Evolutionary conservation across 2,329 filamentous ascomycete genomes (phyloP), one percentile per base, ranked within the genome.

Genomic region (Metarhizium robertsii): DNA sequence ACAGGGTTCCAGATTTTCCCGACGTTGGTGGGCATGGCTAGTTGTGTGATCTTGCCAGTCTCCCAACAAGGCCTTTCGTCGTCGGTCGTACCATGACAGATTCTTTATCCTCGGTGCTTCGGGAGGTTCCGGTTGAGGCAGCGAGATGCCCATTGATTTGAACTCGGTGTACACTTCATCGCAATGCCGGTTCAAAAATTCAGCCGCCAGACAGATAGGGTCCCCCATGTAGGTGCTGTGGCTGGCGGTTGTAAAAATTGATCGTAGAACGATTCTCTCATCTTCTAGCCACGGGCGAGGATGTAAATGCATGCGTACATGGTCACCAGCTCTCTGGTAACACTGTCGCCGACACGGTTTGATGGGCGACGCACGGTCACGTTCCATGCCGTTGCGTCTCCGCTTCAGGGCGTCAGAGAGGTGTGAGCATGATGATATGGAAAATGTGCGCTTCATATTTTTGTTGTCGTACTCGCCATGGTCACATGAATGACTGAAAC

Each of bases 1-100:
- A 63, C 88, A 92, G 3, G 86, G 84, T 55, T 84, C 80, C 52
- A 81, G 79, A 2, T 80, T 73, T 38, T 80, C 78, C 42, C 82
- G 77, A 16, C 77, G 71, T 49, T 83, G 76, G 59, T 82, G 79
- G 53, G 80, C 73, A 59, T 82, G 77, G 3, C 77, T 79, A 50
- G 73, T 70, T 11, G 79, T 83, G 47, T 79, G 74, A 3, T 79
- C 77, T 64, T 79, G 72, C 77, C 79, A 81, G 64, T 83, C 77
- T 13, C 76, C 75, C 48, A 76, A 66, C 6, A 82, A 72, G 58
- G 75, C 69, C 63, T 83, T 83, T 61, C 73, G 79, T 53, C 74
- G 73, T 14, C 80, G 78, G 62, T 84, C 80, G 59, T 81, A 82
- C 79, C 79, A 81, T 5, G 73, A 68, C 3, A 81, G 64, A 4